Evolutionary conservation across 768 basidiomycete species (phyloP), one percentile per base, ranked within the genome.

Genomic region (Suillus subluteus): DNA sequence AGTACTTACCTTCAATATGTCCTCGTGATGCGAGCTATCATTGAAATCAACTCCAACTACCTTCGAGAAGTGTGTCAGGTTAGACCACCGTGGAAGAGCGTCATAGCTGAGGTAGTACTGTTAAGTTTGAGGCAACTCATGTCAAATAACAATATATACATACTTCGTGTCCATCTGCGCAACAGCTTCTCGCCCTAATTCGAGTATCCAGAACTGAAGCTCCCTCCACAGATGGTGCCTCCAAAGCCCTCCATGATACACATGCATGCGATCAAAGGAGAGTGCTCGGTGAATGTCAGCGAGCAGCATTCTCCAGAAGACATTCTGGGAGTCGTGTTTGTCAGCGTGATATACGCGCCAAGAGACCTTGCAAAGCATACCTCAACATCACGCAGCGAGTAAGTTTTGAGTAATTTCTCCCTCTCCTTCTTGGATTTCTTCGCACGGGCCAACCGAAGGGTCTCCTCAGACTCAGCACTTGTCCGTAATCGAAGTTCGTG

Each of bases 201-300:
- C 58, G 21, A 16, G n/a, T 12, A 65, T 38, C n/a, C 43, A 30
- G 23, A 26, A 46, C 38, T 37, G 41, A 37, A 65, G 48, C 58
- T 62, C 58, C 32, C 3, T 46, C 65, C 58, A 68, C 8, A 70
- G 61, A 30, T 70, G 69, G 54, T 66, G 52, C 16, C 67, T 52
- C 32, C 58, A 70, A 11, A 70, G 23, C 21, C 69, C 69, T 35
- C 52, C 55, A 62, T 70, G 67, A 48, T 48, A 23, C 30, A 63
- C 67, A 65, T 70, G 69, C 2, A 70, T 38, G 11, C 65, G 3
- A 55, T 70, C 69, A 13, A 38, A 70, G 40, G 67, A 68, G 7
- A 66, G 62, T 5, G 65, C 67, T 23, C 23, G n/a, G 62, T 66
- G 41, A 21, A 58, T 44, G 58, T 70, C 58, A n/a, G 65, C 43